Percentiles rank a stretch among this genome's conserved stretches.
Evolutionary conservation across 1,284 basidiomycete species (phyloP).

Genomic region (Cryptococcus sp.): DNA sequence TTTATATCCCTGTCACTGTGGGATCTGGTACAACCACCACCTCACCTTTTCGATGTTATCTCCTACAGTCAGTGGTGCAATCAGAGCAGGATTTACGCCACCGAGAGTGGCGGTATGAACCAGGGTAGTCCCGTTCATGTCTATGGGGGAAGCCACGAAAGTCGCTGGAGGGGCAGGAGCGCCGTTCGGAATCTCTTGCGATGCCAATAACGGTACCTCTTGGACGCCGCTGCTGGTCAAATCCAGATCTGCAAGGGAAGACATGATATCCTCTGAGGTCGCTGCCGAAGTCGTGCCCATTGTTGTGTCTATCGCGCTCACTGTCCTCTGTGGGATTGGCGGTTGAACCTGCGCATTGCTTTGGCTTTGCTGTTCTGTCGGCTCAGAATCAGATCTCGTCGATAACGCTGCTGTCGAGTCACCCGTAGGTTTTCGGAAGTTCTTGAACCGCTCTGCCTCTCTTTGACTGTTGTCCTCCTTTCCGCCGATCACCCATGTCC

Average conservation of each 20-base stretch:
- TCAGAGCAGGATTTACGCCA: constrained; percentile 53
- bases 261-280: constrained; percentile 63
- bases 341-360: background rate
- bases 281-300: constrained; percentile 43
- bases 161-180: constrained; percentile 7
- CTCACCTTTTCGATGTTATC: constrained; percentile 68
- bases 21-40: background rate
- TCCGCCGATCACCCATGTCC: constrained; percentile 93
- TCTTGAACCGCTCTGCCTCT: constrained; percentile 61
- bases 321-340: constrained; percentile 14
- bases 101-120: constrained; percentile 42
- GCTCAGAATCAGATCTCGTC: background rate
- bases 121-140: constrained; percentile 14
- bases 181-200: constrained; percentile 6
- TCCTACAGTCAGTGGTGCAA: constrained; percentile 59
- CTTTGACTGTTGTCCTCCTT: constrained; percentile 84
- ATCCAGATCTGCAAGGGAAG: constrained; percentile 79
- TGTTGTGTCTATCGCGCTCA: constrained; percentile 34
- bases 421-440: constrained; percentile 48
- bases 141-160: constrained; percentile 5
- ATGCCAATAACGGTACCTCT: constrained; percentile 35
- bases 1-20: background rate
- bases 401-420: constrained; percentile 47
- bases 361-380: constrained; percentile 1
- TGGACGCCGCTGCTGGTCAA: constrained; percentile 57